These are phyloP conservation scores for Thalassiosira hispida DNA, from an alignment of 352 stramenopile species.

Conservation along the genomic window DNA sequence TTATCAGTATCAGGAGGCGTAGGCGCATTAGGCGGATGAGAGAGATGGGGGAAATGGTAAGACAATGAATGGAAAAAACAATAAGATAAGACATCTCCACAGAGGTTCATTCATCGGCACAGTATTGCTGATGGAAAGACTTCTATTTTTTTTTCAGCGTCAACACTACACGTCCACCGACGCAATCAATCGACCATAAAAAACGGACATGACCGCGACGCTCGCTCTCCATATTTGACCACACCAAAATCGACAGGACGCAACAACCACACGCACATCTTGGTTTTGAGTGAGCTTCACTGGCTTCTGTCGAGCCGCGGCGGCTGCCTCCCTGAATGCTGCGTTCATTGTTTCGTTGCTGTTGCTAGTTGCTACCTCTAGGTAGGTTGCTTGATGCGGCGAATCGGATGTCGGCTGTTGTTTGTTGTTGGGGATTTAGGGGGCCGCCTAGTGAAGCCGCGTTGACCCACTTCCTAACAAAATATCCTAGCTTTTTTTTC, in stretches of 20 bases:
- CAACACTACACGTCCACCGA: no score
- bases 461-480: no score
- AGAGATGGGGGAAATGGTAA: slow-evolving; percentile 2
- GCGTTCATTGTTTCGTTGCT: slow-evolving; percentile 62
- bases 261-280: slow-evolving; percentile 52
- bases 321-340: slow-evolving; percentile 67
- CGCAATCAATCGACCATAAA: no score
- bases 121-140: no score
- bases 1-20: not conserved
- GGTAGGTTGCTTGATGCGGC: no score
- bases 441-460: no score
- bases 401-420: no score
- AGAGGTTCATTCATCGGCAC: no score
- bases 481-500: no score
- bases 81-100: no score
- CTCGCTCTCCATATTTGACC: not conserved
- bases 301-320: slow-evolving; percentile 72
- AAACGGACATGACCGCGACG: not conserved
- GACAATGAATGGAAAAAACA: not conserved
- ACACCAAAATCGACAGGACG: not conserved
- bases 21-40: not conserved
- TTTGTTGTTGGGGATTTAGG: no score
- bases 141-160: no score
- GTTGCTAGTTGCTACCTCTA: not conserved
- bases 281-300: slow-evolving; percentile 77